Conservation (phyloP, 495 filamentous ascomycete genomes). For the Lepidopterella palustris region DNA sequence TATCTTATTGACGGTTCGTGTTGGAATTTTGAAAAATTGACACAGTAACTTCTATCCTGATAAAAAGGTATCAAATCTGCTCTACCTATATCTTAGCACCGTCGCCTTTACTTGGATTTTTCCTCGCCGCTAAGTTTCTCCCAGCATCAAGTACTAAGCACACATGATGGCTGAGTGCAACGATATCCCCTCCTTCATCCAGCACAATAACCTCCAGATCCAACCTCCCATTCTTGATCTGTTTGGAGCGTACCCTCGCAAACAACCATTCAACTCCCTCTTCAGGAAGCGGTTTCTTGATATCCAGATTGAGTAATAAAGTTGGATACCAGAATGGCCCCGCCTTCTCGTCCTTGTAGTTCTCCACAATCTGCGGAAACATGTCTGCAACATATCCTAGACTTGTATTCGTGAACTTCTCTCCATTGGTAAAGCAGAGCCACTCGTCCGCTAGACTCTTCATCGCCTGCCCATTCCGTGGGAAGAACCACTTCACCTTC, state of each 20-base stretch:
- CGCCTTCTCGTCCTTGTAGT: slow-evolving; percentile 26
- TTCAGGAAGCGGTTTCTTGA: slow-evolving; percentile 42
- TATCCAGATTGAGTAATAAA: slow-evolving; percentile 48
- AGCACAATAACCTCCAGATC: slow-evolving; percentile 38
- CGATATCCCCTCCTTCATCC: slow-evolving; percentile 37
- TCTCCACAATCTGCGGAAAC: slow-evolving; percentile 55
- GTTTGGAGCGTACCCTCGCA: slow-evolving; percentile 37
- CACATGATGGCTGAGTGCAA: slow-evolving; percentile 40
- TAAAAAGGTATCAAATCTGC: no score
- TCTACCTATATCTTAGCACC: slow-evolving; percentile 24
- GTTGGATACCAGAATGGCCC: slow-evolving; percentile 71
- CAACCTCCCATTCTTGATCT: slow-evolving; percentile 42
- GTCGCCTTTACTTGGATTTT: slow-evolving; percentile 12
- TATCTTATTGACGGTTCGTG: not conserved
- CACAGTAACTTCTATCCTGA: no score
- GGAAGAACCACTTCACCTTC: slow-evolving; percentile 52
- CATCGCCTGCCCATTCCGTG: slow-evolving; percentile 41
- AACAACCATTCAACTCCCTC: slow-evolving; percentile 42
- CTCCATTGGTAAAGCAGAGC: slow-evolving; percentile 46
- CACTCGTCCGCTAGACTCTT: slow-evolving; percentile 56
- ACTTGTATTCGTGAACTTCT: slow-evolving; percentile 36
- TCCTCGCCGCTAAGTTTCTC: slow-evolving; percentile 34
- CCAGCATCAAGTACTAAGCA: slow-evolving; percentile 29
- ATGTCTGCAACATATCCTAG: slow-evolving; percentile 58
- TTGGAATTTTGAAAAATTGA: not conserved